phyloP scores from a whole-genome alignment of 495 filamentous ascomycete species.

The Xylaria cubensis region DNA sequence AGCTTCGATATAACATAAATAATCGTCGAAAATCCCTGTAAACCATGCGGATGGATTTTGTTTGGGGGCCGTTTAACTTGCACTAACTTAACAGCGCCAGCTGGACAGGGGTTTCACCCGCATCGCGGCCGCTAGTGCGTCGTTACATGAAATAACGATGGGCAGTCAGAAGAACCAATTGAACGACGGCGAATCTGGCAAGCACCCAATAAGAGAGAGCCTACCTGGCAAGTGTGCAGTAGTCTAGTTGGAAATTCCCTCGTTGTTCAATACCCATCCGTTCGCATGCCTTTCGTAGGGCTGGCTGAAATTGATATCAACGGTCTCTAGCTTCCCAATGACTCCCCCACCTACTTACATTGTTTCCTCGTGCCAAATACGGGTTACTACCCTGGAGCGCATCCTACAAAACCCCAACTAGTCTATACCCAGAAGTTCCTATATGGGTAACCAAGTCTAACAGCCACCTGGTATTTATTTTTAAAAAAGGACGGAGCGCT shows the following conservation, averaged over 20 bases:
- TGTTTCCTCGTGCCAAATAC: too few relatives aligned
- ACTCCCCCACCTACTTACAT: neutral
- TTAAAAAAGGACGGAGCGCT: neutral
- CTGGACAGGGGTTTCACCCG: slow-evolving; percentile 9
- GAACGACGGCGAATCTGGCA: neutral
- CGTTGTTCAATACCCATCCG: neutral
- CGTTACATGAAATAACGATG: too few relatives aligned
- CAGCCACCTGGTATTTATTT: neutral
- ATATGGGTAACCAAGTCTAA: neutral
- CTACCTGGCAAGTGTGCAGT: neutral
- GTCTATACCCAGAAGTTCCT: neutral
- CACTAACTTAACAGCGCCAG: neutral
- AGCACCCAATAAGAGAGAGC: neutral
- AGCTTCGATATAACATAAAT: neutral
- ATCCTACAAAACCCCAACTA: neutral
- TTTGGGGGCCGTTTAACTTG: neutral
- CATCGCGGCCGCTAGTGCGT: neutral
- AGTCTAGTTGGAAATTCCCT: neutral
- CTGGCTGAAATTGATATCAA: neutral
- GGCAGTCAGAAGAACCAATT: too few relatives aligned
- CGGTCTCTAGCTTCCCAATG: too few relatives aligned
- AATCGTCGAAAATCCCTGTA: neutral
- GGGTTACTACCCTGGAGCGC: neutral
- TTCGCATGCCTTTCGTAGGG: slow-evolving; percentile 6
- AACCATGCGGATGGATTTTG: slow-evolving; percentile 7